Conservation (phyloP, 2,329 filamentous ascomycete species). For the Exophiala viscosa region DNA sequence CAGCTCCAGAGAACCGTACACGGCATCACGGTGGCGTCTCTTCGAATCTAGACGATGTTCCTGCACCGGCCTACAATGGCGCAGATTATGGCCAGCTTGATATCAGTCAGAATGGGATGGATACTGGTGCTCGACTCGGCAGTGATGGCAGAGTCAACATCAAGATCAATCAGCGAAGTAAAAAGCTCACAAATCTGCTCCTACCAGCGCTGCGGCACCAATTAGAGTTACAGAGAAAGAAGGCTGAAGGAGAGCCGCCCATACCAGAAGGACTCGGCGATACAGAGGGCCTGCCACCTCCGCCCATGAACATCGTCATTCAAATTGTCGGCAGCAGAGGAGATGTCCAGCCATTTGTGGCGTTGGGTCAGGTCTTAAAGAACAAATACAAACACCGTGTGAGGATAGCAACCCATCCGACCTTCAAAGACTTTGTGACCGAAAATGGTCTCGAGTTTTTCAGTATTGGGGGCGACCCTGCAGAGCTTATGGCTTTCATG, state of each 20-base stretch:
- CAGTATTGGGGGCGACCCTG: constrained; percentile 70
- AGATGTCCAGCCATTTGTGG: constrained; percentile 73
- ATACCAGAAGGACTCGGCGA: constrained; percentile 70
- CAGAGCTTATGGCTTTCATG: constrained; percentile 82
- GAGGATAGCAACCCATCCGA: constrained; percentile 67
- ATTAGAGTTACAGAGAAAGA: constrained; percentile 46
- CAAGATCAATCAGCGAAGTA: constrained; percentile 68
- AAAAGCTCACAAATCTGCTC: constrained; percentile 63
- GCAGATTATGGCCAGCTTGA: constrained; percentile 58
- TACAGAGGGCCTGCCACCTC: constrained; percentile 55
- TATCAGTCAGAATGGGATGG: constrained; percentile 60
- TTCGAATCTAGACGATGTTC: constrained; percentile 26
- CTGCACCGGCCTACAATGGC: constrained; percentile 28
- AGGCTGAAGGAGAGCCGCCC: constrained; percentile 54
- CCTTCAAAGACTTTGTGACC: constrained; percentile 65
- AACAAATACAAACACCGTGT: constrained; percentile 67
- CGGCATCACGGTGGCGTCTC: constrained; percentile 21
- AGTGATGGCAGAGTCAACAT: constrained; percentile 77
- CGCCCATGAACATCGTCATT: constrained; percentile 65
- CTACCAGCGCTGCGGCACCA: constrained; percentile 61
- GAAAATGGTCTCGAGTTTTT: constrained; percentile 73
- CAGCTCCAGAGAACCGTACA: constrained; percentile 11
- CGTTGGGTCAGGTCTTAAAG: constrained; percentile 62
- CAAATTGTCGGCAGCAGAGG: constrained; percentile 72
- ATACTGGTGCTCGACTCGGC: constrained; percentile 61